These are phyloP conservation scores for Coniochaeta sp. DNA, from an alignment of 2,329 filamentous ascomycete species.

Conservation along the genomic window DNA sequence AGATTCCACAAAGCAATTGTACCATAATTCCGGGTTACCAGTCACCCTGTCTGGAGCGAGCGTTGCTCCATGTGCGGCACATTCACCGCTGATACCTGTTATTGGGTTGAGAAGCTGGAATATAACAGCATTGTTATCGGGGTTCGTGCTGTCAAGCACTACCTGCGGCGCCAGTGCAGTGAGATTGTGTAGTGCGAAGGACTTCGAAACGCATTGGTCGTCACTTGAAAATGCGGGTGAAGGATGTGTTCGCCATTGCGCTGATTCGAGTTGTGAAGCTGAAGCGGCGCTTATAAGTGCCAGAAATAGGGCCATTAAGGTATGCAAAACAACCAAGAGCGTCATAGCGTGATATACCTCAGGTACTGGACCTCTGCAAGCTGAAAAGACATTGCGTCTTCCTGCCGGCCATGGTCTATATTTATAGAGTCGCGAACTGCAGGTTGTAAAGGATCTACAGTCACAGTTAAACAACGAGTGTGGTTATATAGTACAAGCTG, in stretches of 20 bases:
- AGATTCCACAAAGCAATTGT: conserved; percentile 12
- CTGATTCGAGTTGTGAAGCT: neutral
- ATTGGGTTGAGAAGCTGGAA: conserved; percentile 10
- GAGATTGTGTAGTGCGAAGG: neutral
- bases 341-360: neutral
- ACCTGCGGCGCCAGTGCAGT: neutral
- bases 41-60: neutral
- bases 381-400: neutral
- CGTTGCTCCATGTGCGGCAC: conserved; percentile 5
- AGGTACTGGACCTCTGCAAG: neutral
- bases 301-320: neutral
- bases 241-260: neutral
- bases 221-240: neutral
- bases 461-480: neutral
- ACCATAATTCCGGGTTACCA: conserved; percentile 4
- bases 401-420: neutral
- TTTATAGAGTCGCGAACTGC: neutral
- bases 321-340: neutral
- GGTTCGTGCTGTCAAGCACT: neutral
- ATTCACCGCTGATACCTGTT: conserved; percentile 9
- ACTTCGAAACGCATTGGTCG: neutral
- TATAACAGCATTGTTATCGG: conserved; percentile 4
- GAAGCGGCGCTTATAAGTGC: neutral
- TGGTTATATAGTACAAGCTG: neutral
- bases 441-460: neutral